Conservation (phyloP, 305 asterid genomes). For the Withania somnifera region DNA sequence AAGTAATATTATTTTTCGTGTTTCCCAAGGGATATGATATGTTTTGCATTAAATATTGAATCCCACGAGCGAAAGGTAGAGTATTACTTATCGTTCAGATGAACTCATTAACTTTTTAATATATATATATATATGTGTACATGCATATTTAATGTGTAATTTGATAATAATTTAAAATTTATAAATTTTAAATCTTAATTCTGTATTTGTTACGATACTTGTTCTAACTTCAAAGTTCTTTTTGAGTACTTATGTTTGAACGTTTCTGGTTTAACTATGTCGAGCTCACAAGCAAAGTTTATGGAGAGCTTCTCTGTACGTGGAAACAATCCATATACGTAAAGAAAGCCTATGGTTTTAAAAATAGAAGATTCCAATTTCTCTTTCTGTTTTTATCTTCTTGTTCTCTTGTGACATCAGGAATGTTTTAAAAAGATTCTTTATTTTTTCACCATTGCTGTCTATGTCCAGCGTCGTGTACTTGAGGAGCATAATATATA, state of each 20-base stretch:
- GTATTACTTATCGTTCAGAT: background rate
- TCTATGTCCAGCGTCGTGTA: background rate
- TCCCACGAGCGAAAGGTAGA: background rate
- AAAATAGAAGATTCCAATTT: background rate
- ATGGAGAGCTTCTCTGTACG: background rate
- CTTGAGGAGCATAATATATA: background rate
- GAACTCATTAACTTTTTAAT: too few relatives aligned
- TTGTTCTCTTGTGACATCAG: background rate
- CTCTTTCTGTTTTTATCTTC: conserved; percentile 3
- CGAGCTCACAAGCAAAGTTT: conserved; percentile 5
- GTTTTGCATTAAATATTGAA: background rate
- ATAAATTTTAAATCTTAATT: background rate
- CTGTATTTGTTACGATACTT: background rate
- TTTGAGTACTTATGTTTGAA: background rate
- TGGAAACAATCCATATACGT: background rate
- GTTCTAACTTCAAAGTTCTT: background rate
- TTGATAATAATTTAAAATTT: background rate
- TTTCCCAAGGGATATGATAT: background rate
- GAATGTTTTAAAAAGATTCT: background rate
- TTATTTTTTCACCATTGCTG: background rate
- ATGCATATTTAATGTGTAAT: too few relatives aligned
- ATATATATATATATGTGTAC: too few relatives aligned
- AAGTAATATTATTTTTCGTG: background rate
- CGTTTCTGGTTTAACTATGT: background rate
- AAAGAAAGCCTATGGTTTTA: background rate